phyloP scores from a whole-genome alignment of 805 yeast genomes.

The Maudiozyma barnettii region DNA sequence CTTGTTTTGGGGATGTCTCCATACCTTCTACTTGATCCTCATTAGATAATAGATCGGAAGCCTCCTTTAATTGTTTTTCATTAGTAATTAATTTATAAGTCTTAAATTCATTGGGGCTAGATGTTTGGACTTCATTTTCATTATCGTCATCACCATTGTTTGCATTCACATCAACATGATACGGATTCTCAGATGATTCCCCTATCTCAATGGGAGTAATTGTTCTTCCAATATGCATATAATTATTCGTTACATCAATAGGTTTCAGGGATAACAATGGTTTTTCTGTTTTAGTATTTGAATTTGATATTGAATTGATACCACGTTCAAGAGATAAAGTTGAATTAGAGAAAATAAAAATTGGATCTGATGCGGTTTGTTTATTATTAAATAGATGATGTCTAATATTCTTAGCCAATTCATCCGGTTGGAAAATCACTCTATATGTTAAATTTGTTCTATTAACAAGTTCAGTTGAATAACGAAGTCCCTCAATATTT shows the following conservation, averaged over 20 bases:
- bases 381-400: slow-evolving; percentile 20
- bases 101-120: background rate
- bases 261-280: background rate
- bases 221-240: background rate
- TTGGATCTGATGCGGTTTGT: slow-evolving; percentile 20
- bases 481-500: slow-evolving; percentile 4
- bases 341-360: slow-evolving; percentile 15
- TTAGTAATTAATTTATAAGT: slow-evolving; percentile 17
- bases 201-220: background rate
- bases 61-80: slow-evolving; percentile 18
- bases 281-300: background rate
- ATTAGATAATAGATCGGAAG: slow-evolving; percentile 9
- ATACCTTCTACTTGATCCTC: slow-evolving; percentile 9
- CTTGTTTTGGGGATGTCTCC: slow-evolving; percentile 18
- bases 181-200: background rate
- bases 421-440: slow-evolving; percentile 24
- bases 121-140: background rate
- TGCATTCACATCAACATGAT: background rate
- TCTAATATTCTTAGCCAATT: slow-evolving; percentile 19
- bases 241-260: background rate
- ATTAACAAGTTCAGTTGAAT: slow-evolving; percentile 7
- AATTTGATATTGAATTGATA: too few species aligned
- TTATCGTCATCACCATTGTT: background rate
- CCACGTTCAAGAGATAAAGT: slow-evolving; percentile 1
- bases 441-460: slow-evolving; percentile 4